Conservation (phyloP, 192 early-diverging fungal species). For the Hyaloraphidium curvatum region DNA sequence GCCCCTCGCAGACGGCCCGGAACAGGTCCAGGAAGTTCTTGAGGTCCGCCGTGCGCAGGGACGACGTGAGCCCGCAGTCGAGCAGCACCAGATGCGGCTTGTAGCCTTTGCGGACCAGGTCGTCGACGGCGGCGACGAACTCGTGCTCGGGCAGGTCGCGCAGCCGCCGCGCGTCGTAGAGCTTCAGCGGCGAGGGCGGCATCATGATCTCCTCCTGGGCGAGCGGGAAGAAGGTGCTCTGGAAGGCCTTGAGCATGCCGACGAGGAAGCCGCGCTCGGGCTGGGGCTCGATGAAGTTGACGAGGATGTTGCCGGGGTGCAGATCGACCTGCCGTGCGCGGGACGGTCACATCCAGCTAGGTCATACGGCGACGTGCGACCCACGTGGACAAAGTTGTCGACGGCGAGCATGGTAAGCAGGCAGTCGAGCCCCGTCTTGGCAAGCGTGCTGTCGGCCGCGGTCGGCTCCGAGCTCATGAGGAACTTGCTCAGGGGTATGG, state of each 20-base stretch:
- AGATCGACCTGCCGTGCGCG: not conserved
- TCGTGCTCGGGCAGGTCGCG: too few relatives aligned
- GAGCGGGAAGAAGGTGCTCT: too few relatives aligned
- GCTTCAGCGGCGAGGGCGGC: too few relatives aligned
- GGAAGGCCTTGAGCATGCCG: too few relatives aligned
- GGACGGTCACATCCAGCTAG: not conserved
- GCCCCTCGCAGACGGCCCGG: slow-evolving; percentile 64
- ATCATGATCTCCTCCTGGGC: too few relatives aligned
- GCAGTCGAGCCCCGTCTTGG: slow-evolving; percentile 58
- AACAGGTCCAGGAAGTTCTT: slow-evolving; percentile 85
- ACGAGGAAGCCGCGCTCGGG: too few relatives aligned
- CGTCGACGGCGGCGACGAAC: slow-evolving; percentile 21
- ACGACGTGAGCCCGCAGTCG: slow-evolving; percentile 79
- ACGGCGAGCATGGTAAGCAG: slow-evolving; percentile 82
- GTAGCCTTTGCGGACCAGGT: slow-evolving; percentile 46
- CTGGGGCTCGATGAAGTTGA: too few relatives aligned
- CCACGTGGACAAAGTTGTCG: slow-evolving; percentile 88
- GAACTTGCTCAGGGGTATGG: slow-evolving; percentile 54
- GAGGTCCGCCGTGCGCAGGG: slow-evolving; percentile 49
- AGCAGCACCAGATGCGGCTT: slow-evolving; percentile 61
- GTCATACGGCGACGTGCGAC: slow-evolving; percentile 61
- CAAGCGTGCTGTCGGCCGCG: slow-evolving; percentile 53
- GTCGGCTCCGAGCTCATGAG: slow-evolving; percentile 36
- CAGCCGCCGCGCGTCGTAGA: too few relatives aligned
- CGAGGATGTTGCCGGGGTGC: slow-evolving; percentile 57